Evolutionary conservation across 441 rosid species (phyloP).

Genomic region (Gossypium schwendimanii): DNA sequence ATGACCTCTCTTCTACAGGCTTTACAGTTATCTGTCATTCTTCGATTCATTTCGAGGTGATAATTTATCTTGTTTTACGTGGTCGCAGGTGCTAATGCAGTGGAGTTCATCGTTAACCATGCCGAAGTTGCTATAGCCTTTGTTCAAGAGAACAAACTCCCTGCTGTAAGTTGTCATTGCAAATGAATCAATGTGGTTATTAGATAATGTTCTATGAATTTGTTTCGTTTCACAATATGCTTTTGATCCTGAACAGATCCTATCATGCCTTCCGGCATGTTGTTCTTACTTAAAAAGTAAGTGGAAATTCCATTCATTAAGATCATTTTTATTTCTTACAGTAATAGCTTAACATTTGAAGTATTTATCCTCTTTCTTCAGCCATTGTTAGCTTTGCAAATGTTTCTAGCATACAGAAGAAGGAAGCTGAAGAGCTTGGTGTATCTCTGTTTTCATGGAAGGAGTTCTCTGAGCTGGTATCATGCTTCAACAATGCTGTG

Average conservation of each 20-base stretch:
- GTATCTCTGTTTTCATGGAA: constrained; percentile 76
- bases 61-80: not conserved
- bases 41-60: not conserved
- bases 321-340: not conserved
- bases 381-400: constrained; percentile 74
- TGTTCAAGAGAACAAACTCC: constrained; percentile 67
- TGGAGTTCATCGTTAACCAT: constrained; percentile 82
- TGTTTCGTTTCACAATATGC: not conserved
- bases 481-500: not conserved
- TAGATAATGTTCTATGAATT: not conserved
- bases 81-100: constrained; percentile 79
- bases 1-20: constrained; percentile 4
- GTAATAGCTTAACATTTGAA: not conserved
- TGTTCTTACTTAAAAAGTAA: constrained; percentile 62
- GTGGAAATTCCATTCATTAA: constrained; percentile 18
- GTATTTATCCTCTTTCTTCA: constrained; percentile 20
- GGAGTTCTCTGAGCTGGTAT: constrained; percentile 57
- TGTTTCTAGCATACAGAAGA: constrained; percentile 46
- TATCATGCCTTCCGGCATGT: constrained; percentile 62
- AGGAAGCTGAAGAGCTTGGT: constrained; percentile 61
- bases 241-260: constrained; percentile 38
- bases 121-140: constrained; percentile 78
- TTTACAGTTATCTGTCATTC: not conserved
- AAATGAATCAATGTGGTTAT: not conserved
- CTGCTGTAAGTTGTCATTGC: constrained; percentile 42